Base-by-base conservation (phyloP, 176 grass and related monocot species). In the Oryza australiensis region DNA sequence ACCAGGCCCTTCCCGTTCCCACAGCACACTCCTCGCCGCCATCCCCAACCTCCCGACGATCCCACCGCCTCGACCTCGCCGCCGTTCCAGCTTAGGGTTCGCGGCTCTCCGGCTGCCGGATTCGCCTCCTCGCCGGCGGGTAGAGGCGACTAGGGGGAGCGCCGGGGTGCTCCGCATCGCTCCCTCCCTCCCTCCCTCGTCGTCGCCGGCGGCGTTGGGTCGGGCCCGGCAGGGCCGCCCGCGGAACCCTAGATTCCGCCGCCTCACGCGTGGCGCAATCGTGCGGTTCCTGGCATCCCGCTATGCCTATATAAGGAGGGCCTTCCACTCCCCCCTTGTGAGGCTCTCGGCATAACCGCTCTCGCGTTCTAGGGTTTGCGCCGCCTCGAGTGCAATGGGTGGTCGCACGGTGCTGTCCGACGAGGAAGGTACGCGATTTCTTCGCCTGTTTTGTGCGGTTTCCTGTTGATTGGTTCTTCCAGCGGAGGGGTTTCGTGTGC, bases 381-480 rank as follows among this genome's bases (percentile, higher is more conserved):
- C 71, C 70, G n/a, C 72, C 48, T 70, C 70, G 72, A 41, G 69
- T 16, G 41, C 64, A 79, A 96, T 99, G 97, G 84, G 69, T 8
- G 84, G 93, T 43, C 79, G 83, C 62, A 85, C 89, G 12, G 85
- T 99, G 35, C 81, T 98, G 1, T 95, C 93, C 46, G 97, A 96
- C 16, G 97, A 99, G 5, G 91, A 99, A 92, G 97, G 93, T 92
- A 74, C 15, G 79, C 7, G n/a, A 72, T 79, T 34, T 78, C 16
- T 8, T 75, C 20, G 26, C 13, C 13, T 60, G 14, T 30, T 45
- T 64, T 41, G 60, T 48, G 74, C 24, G 20, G 16, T 83, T 87
- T 64, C 3, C 1, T 15, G 38, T 73, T 41, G 18, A 82, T 83
- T 33, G n/a, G 43, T 34, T 45, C 51, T 49, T 15, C 64, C 72